These are phyloP conservation scores for Chamaecyparis obtusa DNA, from an alignment of 75 land plant species.

Conservation along the genomic window DNA sequence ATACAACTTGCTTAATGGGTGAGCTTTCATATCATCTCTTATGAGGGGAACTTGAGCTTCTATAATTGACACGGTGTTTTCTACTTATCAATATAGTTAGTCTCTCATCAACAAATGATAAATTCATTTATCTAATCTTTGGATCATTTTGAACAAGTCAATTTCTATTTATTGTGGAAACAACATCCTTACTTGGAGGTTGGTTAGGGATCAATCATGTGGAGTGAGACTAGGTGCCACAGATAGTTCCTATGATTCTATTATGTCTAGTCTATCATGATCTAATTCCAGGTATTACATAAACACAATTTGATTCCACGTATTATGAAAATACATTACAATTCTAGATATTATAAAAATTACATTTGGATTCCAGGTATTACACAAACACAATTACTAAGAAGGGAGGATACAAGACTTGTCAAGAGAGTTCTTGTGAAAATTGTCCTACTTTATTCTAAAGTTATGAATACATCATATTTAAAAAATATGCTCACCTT, in stretches of 20 bases:
- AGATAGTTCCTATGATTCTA: slow-evolving; percentile 70
- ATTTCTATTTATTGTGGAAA: slow-evolving; percentile 45
- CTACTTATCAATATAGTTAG: neutral
- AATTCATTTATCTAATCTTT: too few relatives aligned
- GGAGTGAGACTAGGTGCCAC: slow-evolving; percentile 62
- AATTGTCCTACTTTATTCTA: too few relatives aligned
- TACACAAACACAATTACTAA: neutral
- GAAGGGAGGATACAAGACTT: neutral
- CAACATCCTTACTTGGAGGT: slow-evolving; percentile 38
- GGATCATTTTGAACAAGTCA: slow-evolving; percentile 25
- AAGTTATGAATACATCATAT: too few relatives aligned
- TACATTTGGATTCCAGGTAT: neutral
- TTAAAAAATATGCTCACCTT: too few relatives aligned
- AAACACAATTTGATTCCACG: neutral
- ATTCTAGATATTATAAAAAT: neutral
- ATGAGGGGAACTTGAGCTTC: neutral
- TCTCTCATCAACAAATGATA: neutral
- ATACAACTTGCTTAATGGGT: slow-evolving; percentile 68
- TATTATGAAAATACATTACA: too few relatives aligned
- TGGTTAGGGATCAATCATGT: slow-evolving; percentile 45
- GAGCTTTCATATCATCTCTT: neutral
- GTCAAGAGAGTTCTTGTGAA: neutral
- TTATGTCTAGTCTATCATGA: slow-evolving; percentile 89
- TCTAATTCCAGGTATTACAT: slow-evolving; percentile 57
- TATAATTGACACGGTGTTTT: neutral